Conservation (phyloP, 129 eudicot genomes). For the Flaveria ramosissima region DNA sequence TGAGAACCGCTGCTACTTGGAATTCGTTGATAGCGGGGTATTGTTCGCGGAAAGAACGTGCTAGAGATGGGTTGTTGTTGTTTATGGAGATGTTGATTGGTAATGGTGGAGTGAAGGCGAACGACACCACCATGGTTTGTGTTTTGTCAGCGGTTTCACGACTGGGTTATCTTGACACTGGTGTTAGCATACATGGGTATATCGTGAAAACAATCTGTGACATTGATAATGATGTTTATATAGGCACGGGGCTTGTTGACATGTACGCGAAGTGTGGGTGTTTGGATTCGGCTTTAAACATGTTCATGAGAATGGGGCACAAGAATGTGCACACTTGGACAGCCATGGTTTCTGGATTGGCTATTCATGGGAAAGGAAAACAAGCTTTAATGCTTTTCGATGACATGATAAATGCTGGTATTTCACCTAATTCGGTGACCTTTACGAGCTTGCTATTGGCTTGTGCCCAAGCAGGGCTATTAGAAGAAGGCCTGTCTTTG, state of each 20-base stretch:
- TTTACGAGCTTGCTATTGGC: slow-evolving; percentile 55
- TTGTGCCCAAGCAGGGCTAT: slow-evolving; percentile 55
- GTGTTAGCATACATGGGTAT: slow-evolving; percentile 44
- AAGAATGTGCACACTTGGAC: slow-evolving; percentile 56
- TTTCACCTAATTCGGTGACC: slow-evolving; percentile 50
- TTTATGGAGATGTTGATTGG: slow-evolving; percentile 43
- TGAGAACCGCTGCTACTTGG: slow-evolving; percentile 48
- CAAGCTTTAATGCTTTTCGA: slow-evolving; percentile 39
- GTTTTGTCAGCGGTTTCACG: slow-evolving; percentile 51
- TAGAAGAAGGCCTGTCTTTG: slow-evolving; percentile 48
- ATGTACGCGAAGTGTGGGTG: slow-evolving; percentile 63
- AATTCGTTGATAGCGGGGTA: slow-evolving; percentile 53
- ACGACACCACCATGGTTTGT: slow-evolving; percentile 49
- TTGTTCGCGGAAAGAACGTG: slow-evolving; percentile 36
- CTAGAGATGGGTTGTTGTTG: slow-evolving; percentile 32
- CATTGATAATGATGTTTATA: slow-evolving; percentile 48
- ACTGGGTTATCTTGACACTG: slow-evolving; percentile 42
- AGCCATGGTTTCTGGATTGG: slow-evolving; percentile 53
- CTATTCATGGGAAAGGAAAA: slow-evolving; percentile 57
- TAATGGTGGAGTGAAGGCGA: slow-evolving; percentile 24
- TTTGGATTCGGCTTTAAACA: slow-evolving; percentile 31
- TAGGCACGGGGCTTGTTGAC: slow-evolving; percentile 59
- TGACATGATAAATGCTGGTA: slow-evolving; percentile 32
- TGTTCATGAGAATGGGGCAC: slow-evolving; percentile 42
- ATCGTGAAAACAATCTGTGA: slow-evolving; percentile 31